Base-by-base conservation (phyloP, 1,284 basidiomycete genomes). In the Fereydounia khargensis region DNA sequence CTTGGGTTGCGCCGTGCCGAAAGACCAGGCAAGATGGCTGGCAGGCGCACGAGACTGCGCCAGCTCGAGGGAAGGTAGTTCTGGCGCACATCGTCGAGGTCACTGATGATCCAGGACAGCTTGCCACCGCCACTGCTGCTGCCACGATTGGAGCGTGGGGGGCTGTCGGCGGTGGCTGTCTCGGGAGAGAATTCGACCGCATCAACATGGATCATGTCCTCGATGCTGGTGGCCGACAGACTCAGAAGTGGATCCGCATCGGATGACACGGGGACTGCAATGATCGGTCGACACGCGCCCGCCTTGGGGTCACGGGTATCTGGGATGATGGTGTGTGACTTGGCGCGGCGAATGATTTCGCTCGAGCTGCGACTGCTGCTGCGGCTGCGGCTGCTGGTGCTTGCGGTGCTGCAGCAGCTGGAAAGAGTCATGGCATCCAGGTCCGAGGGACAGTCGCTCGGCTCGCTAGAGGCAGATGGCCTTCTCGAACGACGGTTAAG, bases 41-140 rank as follows among this genome's bases (percentile, higher is more conserved):
- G 59, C 16, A 63, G 41, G n/a, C 59, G 47, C 2, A 55, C 32
- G 17, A 63, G 27, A 18, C 54, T 63, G 10, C 59, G 45, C 59
- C 59, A 63, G 34, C 59, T 59, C n/a, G 36, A 39, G 25, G 25
- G 25, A 27, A 14, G n/a, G n/a, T n/a, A n/a, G n/a, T 24, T 58
- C 55, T 2, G 55, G n/a, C n/a, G 46, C 35, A 53, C 55, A 35
- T 50, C 53, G 30, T 59, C 51, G 36, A 59, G 53, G 33, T 63
- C 53, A 16, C 51, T 50, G 19, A 57, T 51, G 43, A 57, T 55
- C 54, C 56, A 58, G 7, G 59, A 63, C 2, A 47, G 47, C 27
- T 54, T 62, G 18, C 49, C 53, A 39, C 17, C 21, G 5, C 35
- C n/a, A n/a, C n/a, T n/a, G n/a, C n/a, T n/a, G n/a, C n/a, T n/a